A percentile compares a stretch with the other conserved stretches of the same genome.
Evolutionary conservation across 2,329 filamentous ascomycete species (phyloP).

Genomic region (Stachybotrys chartarum): DNA sequence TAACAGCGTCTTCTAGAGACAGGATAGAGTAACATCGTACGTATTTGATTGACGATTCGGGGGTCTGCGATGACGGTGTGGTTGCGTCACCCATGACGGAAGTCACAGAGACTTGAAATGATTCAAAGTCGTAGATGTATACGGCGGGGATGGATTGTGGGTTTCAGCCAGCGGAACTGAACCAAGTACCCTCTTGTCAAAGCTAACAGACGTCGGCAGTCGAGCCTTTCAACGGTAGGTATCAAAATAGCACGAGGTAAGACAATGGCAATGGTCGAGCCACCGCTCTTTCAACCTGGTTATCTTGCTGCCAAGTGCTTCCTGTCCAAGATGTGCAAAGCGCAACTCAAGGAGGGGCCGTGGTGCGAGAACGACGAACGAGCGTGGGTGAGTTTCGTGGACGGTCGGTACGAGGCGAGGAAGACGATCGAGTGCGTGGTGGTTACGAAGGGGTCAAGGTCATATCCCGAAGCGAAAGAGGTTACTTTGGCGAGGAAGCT

Average conservation of each 20-base stretch:
- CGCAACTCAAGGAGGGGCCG: not conserved
- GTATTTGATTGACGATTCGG: conserved; percentile 12
- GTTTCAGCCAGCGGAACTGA: not conserved
- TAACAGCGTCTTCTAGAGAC: not conserved
- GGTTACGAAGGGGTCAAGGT: not conserved
- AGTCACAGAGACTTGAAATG: not conserved
- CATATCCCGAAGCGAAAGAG: not conserved
- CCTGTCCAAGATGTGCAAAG: not conserved
- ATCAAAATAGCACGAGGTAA: no score
- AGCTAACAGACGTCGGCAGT: no score
- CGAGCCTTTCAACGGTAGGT: no score
- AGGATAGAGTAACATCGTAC: conserved; percentile 7
- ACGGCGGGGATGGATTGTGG: not conserved
- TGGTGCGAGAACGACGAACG: not conserved
- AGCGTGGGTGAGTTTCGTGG: not conserved
- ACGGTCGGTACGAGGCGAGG: not conserved
- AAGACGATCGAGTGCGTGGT: not conserved
- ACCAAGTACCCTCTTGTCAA: not conserved
- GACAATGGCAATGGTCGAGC: no score
- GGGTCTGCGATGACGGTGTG: conserved; percentile 7
- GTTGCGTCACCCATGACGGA: conserved; percentile 15
- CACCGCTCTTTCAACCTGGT: no score
- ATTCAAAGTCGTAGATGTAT: not conserved
- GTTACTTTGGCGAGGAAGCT: not conserved
- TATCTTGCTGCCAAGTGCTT: no score